Evolutionary conservation across 306 rosid genomes (phyloP).

Genomic region (Cicer yamashitae): DNA sequence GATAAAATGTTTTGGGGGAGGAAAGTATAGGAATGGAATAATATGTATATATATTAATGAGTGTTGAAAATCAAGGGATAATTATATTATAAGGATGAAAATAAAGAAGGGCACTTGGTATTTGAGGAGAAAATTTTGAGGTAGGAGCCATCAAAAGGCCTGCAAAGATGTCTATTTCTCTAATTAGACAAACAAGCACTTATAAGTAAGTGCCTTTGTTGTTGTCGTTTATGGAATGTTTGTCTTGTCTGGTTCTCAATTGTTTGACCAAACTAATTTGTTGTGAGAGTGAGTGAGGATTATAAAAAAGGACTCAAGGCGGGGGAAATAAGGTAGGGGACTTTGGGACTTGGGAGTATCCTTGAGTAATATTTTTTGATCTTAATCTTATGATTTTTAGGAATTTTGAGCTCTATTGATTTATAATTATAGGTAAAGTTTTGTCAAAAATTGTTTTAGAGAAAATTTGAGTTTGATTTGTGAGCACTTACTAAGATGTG

Average conservation of each 20-base stretch:
- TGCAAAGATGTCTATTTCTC: slow-evolving; percentile 32
- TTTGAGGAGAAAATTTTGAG: slow-evolving; percentile 4
- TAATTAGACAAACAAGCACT: slow-evolving; percentile 9
- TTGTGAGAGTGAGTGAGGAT: slow-evolving; percentile 11
- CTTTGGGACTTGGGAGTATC: not conserved
- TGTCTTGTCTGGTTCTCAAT: not conserved
- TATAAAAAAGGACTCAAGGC: not conserved
- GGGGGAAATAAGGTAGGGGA: not conserved
- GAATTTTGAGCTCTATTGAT: too few relatives aligned
- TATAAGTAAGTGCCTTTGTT: not conserved
- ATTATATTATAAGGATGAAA: slow-evolving; percentile 8
- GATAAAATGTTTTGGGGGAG: not conserved
- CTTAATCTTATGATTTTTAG: too few relatives aligned
- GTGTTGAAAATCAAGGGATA: slow-evolving; percentile 3
- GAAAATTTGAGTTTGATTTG: too few relatives aligned
- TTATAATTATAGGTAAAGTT: too few relatives aligned
- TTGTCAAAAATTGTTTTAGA: too few relatives aligned
- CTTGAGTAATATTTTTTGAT: too few relatives aligned
- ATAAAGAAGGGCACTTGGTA: slow-evolving; percentile 24
- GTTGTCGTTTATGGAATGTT: not conserved
- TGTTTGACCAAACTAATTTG: slow-evolving; percentile 8
- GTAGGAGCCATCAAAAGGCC: slow-evolving; percentile 32
- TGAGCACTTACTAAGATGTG: too few relatives aligned
- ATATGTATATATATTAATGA: not conserved
- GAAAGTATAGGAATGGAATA: not conserved